Percentiles rank a stretch among this genome's conserved stretches.
These are phyloP conservation scores for Saturnispora gosingensis DNA, from an alignment of 805 yeast genomes.

Conservation along the genomic window DNA sequence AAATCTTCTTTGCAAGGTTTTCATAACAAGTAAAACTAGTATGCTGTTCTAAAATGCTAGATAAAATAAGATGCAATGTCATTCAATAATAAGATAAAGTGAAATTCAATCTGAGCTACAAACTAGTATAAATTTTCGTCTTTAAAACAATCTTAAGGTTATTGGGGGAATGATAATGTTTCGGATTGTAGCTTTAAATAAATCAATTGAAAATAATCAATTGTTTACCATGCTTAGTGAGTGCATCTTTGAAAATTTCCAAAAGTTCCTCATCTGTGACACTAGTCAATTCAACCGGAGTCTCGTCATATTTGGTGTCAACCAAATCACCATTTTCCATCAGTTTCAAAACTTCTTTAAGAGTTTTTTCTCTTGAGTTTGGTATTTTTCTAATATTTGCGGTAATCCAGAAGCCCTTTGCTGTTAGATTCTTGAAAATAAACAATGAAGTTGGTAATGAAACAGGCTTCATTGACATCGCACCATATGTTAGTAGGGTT, in stretches of 20 bases:
- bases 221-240: constrained; percentile 37
- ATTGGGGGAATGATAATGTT: not conserved
- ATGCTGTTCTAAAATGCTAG: no score
- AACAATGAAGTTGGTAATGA: constrained; percentile 81
- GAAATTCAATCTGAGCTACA: no score
- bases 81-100: no score
- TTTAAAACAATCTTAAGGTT: not conserved
- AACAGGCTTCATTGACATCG: constrained; percentile 95
- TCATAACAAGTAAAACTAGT: no score
- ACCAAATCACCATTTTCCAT: constrained; percentile 48
- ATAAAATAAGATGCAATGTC: no score
- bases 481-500: constrained; percentile 85
- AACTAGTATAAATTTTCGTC: no score
- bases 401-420: constrained; percentile 92
- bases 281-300: constrained; percentile 24
- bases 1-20: no score
- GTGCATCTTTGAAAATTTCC: constrained; percentile 34
- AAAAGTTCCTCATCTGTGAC: constrained; percentile 35
- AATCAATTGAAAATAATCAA: constrained; percentile 26
- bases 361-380: constrained; percentile 44
- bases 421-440: constrained; percentile 79
- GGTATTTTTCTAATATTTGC: constrained; percentile 54
- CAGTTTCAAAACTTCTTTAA: constrained; percentile 45
- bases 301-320: constrained; percentile 38
- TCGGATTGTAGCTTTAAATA: no score